Percentiles rank a stretch among this genome's conserved stretches.
These are phyloP conservation scores for Talaromyces proteolyticus DNA, from an alignment of 495 filamentous ascomycete species.

Conservation along the genomic window DNA sequence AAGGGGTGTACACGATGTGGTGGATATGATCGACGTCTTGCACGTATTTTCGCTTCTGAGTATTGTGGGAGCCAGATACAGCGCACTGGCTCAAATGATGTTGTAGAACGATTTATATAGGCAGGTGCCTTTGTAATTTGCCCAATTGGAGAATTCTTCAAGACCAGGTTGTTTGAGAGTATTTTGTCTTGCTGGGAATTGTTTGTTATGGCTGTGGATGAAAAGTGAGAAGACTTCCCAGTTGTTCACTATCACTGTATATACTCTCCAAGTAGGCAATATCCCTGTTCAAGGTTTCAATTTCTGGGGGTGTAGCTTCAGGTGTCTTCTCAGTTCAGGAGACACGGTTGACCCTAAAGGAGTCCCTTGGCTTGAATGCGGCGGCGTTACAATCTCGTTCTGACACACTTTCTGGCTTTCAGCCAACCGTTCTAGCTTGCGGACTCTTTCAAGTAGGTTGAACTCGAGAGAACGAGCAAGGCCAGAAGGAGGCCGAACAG, in stretches of 20 bases:
- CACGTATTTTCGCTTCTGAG: conserved; percentile 29
- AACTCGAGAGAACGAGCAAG: neutral
- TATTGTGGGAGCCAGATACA: conserved; percentile 31
- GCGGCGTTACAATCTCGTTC: neutral
- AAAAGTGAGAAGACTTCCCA: neutral
- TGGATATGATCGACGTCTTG: conserved; percentile 28
- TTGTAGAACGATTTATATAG: neutral
- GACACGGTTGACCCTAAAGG: neutral
- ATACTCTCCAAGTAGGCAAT: neutral
- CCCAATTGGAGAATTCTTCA: neutral
- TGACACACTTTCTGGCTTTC: neutral
- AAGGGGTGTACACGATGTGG: conserved; percentile 30
- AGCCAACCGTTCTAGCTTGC: neutral
- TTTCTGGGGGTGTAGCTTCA: neutral
- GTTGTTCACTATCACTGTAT: neutral
- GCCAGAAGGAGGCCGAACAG: conserved; percentile 7
- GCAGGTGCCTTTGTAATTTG: neutral
- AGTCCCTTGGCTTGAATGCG: neutral
- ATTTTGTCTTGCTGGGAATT: conserved; percentile 1
- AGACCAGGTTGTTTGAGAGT: neutral
- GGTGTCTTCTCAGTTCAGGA: too few relatives aligned
- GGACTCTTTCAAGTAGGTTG: neutral
- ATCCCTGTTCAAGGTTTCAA: neutral
- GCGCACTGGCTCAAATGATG: neutral
- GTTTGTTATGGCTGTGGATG: neutral